Evolutionary conservation across 345 rosid genomes (phyloP).

Genomic region (Arabidopsis suecica): DNA sequence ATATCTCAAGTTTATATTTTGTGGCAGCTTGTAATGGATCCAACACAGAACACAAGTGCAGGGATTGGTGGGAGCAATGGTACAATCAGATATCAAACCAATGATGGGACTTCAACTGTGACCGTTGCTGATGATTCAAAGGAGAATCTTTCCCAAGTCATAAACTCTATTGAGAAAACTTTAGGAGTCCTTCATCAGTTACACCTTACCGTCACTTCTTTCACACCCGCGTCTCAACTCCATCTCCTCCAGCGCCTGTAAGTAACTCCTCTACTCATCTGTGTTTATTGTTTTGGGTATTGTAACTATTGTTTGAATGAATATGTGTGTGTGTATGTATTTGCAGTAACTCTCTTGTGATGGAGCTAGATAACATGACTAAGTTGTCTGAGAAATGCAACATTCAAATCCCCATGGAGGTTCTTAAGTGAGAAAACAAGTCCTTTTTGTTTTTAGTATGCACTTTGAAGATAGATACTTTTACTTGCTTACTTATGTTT

Average conservation of each 20-base stretch:
- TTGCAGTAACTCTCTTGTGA: constrained; percentile 76
- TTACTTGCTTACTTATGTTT: constrained; percentile 35
- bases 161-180: constrained; percentile 72
- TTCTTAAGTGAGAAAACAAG: constrained; percentile 58
- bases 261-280: constrained; percentile 21
- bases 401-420: constrained; percentile 91
- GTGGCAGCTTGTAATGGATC: constrained; percentile 41
- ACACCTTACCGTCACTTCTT: constrained; percentile 78
- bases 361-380: constrained; percentile 83
- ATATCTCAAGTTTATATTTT: background rate
- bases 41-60: constrained; percentile 48
- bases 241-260: constrained; percentile 94
- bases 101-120: constrained; percentile 43
- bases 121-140: constrained; percentile 61
- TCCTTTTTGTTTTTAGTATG: background rate
- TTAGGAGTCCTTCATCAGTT: constrained; percentile 82
- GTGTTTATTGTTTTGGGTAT: background rate
- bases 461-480: constrained; percentile 12
- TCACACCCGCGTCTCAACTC: constrained; percentile 82
- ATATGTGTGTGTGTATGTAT: background rate
- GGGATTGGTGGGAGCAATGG: constrained; percentile 61
- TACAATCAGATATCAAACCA: constrained; percentile 50
- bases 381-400: constrained; percentile 86
- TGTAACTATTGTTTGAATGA: background rate
- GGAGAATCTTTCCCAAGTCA: constrained; percentile 75